These are phyloP conservation scores for Vicia villosa DNA, from an alignment of 306 rosid species.

Conservation along the genomic window DNA sequence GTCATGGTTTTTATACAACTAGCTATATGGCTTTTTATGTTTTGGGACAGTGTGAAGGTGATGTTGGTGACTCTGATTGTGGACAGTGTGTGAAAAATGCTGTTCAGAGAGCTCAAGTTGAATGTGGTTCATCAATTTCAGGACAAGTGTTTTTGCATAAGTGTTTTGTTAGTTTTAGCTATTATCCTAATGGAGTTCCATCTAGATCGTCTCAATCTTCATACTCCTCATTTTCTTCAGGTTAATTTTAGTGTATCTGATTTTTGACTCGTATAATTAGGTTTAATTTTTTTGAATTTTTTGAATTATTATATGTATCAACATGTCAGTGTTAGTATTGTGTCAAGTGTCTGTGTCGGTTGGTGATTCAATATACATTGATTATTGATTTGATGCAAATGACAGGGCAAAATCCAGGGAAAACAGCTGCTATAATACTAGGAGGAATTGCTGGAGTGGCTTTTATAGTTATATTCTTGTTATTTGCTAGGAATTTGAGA, in stretches of 20 bases:
- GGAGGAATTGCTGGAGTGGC: constrained; percentile 89
- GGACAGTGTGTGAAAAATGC: constrained; percentile 78
- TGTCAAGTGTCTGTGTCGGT: no score
- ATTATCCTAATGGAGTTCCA: constrained; percentile 93
- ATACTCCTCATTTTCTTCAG: constrained; percentile 53
- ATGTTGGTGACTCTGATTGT: constrained; percentile 86
- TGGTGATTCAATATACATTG: no score
- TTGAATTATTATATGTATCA: no score
- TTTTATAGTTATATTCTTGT: constrained; percentile 72
- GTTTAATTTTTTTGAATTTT: no score
- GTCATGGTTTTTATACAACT: constrained; percentile 81
- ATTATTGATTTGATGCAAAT: constrained; percentile 38
- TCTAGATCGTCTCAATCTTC: constrained; percentile 37
- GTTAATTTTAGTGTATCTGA: constrained; percentile 5
- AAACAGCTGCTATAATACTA: constrained; percentile 85
- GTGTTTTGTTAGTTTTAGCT: constrained; percentile 80
- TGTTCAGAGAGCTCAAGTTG: constrained; percentile 81
- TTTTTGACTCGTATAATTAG: no score
- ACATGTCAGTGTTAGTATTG: no score
- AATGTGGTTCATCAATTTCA: constrained; percentile 83
- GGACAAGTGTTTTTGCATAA: constrained; percentile 85
- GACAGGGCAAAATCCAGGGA: constrained; percentile 71
- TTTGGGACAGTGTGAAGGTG: constrained; percentile 93
- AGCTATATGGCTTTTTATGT: constrained; percentile 71
- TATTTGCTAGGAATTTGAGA: constrained; percentile 74